Evolutionary conservation across 345 rosid species (phyloP), one percentile per base, ranked within the genome.

Genomic region (Erodium maritimum): DNA sequence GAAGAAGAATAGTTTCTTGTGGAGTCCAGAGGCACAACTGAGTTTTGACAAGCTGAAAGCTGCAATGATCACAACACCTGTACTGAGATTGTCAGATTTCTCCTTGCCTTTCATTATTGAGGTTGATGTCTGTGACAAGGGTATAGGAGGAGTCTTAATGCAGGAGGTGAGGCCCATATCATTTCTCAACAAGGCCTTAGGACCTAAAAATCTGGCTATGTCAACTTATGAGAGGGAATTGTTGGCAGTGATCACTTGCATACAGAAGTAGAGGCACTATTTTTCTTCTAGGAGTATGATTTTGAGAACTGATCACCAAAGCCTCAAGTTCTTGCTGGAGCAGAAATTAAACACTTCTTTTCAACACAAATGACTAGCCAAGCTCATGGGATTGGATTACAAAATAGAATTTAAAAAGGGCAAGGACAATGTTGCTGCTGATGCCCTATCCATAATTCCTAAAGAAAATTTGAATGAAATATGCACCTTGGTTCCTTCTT

Each of bases 341-440:
- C 29, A 59, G 3, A 10, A 42, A 8, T 0, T 37, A 0, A 5
- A 53, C 8, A 59, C 1, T 59, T 5, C 5, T 2, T 18, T 42
- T 5, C 55, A 64, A 19, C 61, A 57, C 13, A 55, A 55, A 5
- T 56, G 58, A 33, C 9, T 64, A 0, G 19, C 50, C 3, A 64
- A 57, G 37, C 12, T 65, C 3, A n/a, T 65, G 55, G 62, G 58
- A 2, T 33, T 21, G 20, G 63, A 52, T 10, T 65, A 57, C 42
- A 56, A 50, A 2, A 52, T 65, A 0, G n/a, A 16, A 17, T 65
- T 24, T 17, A 57, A 57, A 11, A 20, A 6, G 17, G 52, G 63
- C 0, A 58, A 21, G 4, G 58, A 52, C 1, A 65, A 65, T n/a
- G 21, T 1, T 1, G 57, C 16, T 0, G 58, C 53, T 0, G 58